Conservation (phyloP, 306 rosid genomes). For the Casuarina cunninghamiana region DNA sequence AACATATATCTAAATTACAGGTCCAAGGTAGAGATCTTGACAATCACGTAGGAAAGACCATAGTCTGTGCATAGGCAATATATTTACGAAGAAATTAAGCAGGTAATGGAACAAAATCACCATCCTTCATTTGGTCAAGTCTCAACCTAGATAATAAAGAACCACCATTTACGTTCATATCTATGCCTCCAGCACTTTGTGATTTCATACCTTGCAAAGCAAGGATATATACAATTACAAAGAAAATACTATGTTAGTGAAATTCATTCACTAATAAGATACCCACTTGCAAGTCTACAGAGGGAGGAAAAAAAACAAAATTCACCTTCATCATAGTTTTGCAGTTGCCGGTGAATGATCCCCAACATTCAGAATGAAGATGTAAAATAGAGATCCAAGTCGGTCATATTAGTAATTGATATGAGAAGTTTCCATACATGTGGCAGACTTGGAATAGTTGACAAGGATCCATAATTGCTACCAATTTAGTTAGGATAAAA, state of each 20-base stretch:
- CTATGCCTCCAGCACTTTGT: constrained; percentile 48
- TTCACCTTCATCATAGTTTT: no score
- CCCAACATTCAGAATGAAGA: constrained; percentile 73
- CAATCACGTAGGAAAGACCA: constrained; percentile 80
- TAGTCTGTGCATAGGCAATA: constrained; percentile 82
- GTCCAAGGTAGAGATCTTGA: constrained; percentile 27
- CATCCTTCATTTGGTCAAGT: constrained; percentile 62
- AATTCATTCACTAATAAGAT: constrained; percentile 20
- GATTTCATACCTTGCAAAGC: constrained; percentile 44
- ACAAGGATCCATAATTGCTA: not conserved
- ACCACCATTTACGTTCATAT: constrained; percentile 43
- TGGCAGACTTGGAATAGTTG: not conserved
- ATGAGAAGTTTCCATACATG: no score
- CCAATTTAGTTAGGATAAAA: not conserved
- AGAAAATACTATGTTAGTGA: constrained; percentile 23
- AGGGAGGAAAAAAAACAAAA: constrained; percentile 7
- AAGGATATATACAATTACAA: constrained; percentile 37
- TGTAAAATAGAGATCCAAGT: constrained; percentile 37
- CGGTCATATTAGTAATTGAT: not conserved
- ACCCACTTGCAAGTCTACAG: constrained; percentile 24
- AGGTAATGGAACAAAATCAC: constrained; percentile 78
- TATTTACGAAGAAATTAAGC: constrained; percentile 89
- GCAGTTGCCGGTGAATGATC: constrained; percentile 55
- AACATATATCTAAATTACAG: constrained; percentile 25
- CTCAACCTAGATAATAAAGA: constrained; percentile 74